These are phyloP conservation scores for Tuctoria greenei DNA, from an alignment of 176 grass and related monocot genomes.

Conservation along the genomic window DNA sequence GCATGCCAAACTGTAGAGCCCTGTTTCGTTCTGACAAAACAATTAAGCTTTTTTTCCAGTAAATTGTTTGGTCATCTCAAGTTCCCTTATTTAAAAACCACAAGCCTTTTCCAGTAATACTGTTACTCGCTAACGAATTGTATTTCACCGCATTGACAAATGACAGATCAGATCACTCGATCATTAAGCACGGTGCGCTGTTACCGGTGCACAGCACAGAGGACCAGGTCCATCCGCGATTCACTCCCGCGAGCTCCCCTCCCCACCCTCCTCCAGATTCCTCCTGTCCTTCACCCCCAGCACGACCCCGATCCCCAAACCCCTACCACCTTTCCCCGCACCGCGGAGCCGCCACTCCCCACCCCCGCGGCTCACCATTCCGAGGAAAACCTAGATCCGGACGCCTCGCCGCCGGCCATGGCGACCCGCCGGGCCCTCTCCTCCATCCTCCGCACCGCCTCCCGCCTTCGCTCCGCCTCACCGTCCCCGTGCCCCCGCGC, in stretches of 20 bases:
- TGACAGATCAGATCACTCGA: too few species aligned
- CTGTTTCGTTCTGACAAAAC: too few species aligned
- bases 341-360: conserved; percentile 49
- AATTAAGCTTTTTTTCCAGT: too few species aligned
- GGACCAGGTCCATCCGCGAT: conserved; percentile 39
- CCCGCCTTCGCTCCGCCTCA: conserved; percentile 44
- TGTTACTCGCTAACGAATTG: too few species aligned
- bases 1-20: too few species aligned
- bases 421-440: conserved; percentile 73
- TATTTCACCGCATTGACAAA: too few species aligned
- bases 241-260: conserved; percentile 16
- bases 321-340: conserved; percentile 43
- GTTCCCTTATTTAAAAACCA: too few species aligned
- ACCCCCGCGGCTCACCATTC: conserved; percentile 26
- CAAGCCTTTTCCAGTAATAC: too few species aligned
- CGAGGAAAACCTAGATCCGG: conserved; percentile 58
- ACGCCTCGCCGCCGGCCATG: conserved; percentile 48
- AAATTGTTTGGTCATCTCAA: too few species aligned
- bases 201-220: background rate
- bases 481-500: conserved; percentile 44
- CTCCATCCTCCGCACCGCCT: conserved; percentile 57
- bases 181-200: background rate
- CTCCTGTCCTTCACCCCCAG: too few species aligned
- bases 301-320: conserved; percentile 36
- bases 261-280: conserved; percentile 17